Base-by-base conservation (phyloP, 192 early-diverging fungal genomes). In the Bifiguratus adelaidae region DNA sequence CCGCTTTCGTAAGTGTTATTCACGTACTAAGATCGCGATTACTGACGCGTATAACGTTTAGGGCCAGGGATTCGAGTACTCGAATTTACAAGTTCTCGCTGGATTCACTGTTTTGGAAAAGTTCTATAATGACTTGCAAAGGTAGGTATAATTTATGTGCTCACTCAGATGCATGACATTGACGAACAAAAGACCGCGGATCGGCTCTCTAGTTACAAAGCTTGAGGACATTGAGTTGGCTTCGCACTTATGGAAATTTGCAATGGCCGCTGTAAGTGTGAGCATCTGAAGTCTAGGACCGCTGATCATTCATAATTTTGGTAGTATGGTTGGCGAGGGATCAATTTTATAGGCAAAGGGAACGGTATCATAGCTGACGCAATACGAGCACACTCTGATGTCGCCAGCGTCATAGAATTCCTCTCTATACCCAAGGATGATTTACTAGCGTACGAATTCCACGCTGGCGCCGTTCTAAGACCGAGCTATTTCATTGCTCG, bases 291-390 rank as follows among this genome's bases (percentile, higher is more conserved):
- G 11, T 19, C 8, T 23, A 7, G 7, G 12, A 38, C 2, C 12
- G 3, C 16, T 26, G 28, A 42, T 20, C 2, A 15, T 16, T 6
- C 8, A 18, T 18, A n/a, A 15, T 36, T 9, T 30, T 13, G 22
- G 11, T 16, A 41, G 38, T 34, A 62, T 52, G 83, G 83, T 11
- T 86, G 78, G 77, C 74, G 76, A 3, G 83, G 78, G 3, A 65
- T 86, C 20, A 80, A 83, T 38, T 80, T 83, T 55, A 71, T 83
- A 30, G 81, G 82, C 47, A 74, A 81, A 42, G 81, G 81, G 8
- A 83, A 80, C 24, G 70, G 70, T 2, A 63, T 63, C 16, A 63
- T 83, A 22, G 71, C 79, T 57, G 83, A 86, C 36, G 76, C 74
- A 6, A 68, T 76, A 29, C 70, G 75, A 33, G 67, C 66, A 36